These are phyloP conservation scores for Chenopodium formosanum DNA, from an alignment of 148 eudicot genomes.

Conservation along the genomic window DNA sequence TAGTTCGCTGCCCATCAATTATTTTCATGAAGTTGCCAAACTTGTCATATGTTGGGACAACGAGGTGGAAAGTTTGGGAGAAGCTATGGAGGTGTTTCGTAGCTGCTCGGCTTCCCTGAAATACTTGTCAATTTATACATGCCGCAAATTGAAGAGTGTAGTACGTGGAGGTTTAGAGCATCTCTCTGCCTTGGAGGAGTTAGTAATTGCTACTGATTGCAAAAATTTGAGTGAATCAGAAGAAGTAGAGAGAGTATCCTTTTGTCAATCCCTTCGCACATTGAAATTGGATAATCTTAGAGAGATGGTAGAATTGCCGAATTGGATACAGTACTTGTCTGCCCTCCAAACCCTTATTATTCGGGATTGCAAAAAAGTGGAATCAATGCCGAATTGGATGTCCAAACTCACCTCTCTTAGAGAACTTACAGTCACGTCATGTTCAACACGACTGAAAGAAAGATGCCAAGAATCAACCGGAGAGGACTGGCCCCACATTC, in stretches of 20 bases:
- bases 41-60: neutral
- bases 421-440: no score
- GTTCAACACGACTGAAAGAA: neutral
- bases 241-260: neutral
- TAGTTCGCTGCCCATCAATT: no score
- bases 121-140: neutral
- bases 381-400: slow-evolving; percentile 6
- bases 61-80: neutral
- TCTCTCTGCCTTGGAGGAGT: slow-evolving; percentile 16
- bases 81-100: neutral
- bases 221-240: neutral
- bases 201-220: neutral
- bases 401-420: slow-evolving; percentile 15
- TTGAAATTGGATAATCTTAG: neutral
- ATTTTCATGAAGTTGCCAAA: no score
- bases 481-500: slow-evolving; percentile 16
- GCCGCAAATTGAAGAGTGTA: neutral
- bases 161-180: slow-evolving; percentile 18
- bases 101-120: neutral
- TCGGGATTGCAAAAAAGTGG: fast-evolving
- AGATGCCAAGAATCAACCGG: slow-evolving; percentile 6
- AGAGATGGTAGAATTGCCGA: neutral
- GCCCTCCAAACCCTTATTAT: no score
- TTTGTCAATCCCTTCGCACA: no score
- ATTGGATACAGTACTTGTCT: neutral